These are phyloP conservation scores for Calonectria hawksworthii DNA, from an alignment of 2,329 filamentous ascomycete species.

Conservation along the genomic window DNA sequence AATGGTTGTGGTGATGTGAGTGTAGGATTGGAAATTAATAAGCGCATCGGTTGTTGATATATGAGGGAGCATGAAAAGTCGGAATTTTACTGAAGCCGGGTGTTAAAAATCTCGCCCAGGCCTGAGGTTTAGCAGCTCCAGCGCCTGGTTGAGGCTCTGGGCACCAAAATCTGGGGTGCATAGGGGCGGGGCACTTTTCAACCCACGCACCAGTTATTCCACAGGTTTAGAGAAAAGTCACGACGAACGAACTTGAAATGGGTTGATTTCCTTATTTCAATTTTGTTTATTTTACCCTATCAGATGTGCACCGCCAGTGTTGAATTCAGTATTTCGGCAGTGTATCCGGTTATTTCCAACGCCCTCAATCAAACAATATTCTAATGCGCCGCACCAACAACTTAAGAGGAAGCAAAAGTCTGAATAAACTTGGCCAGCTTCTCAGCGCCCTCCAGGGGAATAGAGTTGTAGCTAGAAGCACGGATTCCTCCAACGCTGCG, in stretches of 20 bases:
- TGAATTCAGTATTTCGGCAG: constrained; percentile 37
- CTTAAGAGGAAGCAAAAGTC: constrained; percentile 58
- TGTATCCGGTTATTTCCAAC: constrained; percentile 17
- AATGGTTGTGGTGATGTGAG: not conserved
- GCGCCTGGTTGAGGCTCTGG: constrained; percentile 15
- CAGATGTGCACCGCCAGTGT: constrained; percentile 31
- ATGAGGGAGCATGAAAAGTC: not conserved
- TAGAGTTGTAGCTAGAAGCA: constrained; percentile 90
- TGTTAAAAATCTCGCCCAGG: not conserved
- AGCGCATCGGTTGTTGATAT: not conserved
- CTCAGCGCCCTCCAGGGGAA: constrained; percentile 76
- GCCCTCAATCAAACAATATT: constrained; percentile 8
- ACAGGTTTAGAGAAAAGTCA: not conserved
- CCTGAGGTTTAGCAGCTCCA: constrained; percentile 23
- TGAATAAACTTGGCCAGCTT: constrained; percentile 76
- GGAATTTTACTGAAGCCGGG: not conserved
- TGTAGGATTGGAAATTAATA: not conserved
- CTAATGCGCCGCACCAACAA: not conserved
- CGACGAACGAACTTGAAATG: not conserved
- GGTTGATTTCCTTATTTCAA: not conserved
- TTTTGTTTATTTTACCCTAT: not conserved
- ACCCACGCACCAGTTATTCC: not conserved
- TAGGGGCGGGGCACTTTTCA: constrained; percentile 12
- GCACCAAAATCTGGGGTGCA: constrained; percentile 21
- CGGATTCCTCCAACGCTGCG: constrained; percentile 80